Evolutionary conservation across 2,329 filamentous ascomycete species (phyloP), one percentile per base, ranked within the genome.

Genomic region (Periglandula ipomoeae): DNA sequence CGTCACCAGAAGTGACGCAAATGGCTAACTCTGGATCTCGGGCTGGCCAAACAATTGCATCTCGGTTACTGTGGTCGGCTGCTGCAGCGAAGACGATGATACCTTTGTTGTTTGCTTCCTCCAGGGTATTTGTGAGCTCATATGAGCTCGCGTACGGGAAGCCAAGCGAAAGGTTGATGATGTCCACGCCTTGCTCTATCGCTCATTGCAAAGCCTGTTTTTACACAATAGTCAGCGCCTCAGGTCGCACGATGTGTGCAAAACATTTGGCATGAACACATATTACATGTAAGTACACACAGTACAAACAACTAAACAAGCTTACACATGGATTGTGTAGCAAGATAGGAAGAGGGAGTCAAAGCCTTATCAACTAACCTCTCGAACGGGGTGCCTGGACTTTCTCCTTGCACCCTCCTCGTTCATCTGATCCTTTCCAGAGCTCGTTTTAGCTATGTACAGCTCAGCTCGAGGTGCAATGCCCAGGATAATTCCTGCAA

Each of bases 141-240:
- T 51, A 52, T 10, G 50, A 54, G 19, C 52, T 48, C 1, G 42
- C 45, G n/a, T 45, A 34, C 1, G 43, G n/a, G 26, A 54, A 54
- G 0, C 52, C 52, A 20, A 54, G 48, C 19, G 52, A 54, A 38
- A 54, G 50, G 27, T 54, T 54, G 46, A 54, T 42, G 34, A 53
- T 53, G 3, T 53, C 47, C 4, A 54, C 48, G 3, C 47, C 24
- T 15, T 51, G 50, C 8, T 51, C 48, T 19, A 53, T 54, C 3
- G 51, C 52, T 51, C 52, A 54, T 17, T 43, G 41, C 17, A 54
- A 34, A 13, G 52, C 52, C 52, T 53, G 10, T 2, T 42, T 22
- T n/a, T n/a, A n/a, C n/a, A n/a, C n/a, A n/a, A n/a, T n/a, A n/a
- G n/a, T n/a, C n/a, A n/a, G n/a, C n/a, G n/a, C n/a, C n/a, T n/a